Conservation (phyloP, 78 protist genomes). For the Speleostelium caveatum region DNA sequence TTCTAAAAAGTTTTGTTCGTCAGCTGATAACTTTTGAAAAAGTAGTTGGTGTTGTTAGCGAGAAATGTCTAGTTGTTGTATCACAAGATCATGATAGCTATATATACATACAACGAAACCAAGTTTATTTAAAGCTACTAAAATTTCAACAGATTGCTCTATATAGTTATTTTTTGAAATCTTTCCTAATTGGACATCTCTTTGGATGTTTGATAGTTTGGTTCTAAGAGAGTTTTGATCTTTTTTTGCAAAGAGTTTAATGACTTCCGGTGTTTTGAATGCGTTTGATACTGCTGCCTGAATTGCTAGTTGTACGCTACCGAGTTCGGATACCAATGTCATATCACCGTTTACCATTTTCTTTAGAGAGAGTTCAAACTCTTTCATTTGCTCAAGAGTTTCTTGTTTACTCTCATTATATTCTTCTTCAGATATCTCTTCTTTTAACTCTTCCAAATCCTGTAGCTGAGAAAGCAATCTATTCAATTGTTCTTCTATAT, state of each 20-base stretch:
- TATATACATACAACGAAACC: constrained; percentile 62
- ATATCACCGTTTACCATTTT: constrained; percentile 86
- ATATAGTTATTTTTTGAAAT: constrained; percentile 43
- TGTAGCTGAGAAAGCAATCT: constrained; percentile 78
- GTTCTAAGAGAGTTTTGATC: constrained; percentile 82
- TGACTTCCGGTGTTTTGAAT: constrained; percentile 93
- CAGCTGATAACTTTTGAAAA: constrained; percentile 82
- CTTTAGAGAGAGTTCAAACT: constrained; percentile 80
- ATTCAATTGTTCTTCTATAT: constrained; percentile 83
- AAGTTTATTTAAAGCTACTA: constrained; percentile 87
- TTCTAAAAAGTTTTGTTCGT: constrained; percentile 75
- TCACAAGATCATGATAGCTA: not conserved
- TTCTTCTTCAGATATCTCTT: constrained; percentile 80
- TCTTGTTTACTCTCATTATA: constrained; percentile 81
- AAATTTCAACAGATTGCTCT: constrained; percentile 83
- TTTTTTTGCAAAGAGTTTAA: constrained; percentile 89
- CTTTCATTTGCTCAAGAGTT: constrained; percentile 88
- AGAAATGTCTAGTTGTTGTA: not conserved
- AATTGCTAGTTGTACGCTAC: constrained; percentile 87
- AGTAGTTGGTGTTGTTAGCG: too few relatives aligned
- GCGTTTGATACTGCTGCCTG: constrained; percentile 91
- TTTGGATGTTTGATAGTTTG: constrained; percentile 71
- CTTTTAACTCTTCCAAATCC: constrained; percentile 77
- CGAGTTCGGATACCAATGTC: constrained; percentile 87
- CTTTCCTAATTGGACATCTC: constrained; percentile 78